Evolutionary conservation across 1,284 basidiomycete species (phyloP).

Genomic region (Cutaneotrichosporon sp.): DNA sequence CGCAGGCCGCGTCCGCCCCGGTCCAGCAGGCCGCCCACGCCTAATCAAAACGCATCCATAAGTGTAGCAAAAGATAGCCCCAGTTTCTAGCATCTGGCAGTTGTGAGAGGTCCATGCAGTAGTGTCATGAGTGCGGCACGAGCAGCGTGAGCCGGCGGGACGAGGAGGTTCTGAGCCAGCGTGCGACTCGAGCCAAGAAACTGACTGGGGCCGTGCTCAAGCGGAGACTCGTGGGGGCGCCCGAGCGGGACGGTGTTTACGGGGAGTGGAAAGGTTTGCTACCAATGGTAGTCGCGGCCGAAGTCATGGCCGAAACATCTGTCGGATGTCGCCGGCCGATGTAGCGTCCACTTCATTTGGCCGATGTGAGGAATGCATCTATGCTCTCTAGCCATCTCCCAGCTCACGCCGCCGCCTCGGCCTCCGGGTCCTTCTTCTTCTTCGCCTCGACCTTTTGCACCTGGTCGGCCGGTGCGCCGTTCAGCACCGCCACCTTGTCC

Average conservation of each 20-base stretch:
- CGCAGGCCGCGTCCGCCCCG: conserved; percentile 9
- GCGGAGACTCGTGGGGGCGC: too few species aligned
- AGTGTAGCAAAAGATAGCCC: conserved; percentile 10
- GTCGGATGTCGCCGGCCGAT: neutral
- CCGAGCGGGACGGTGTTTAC: neutral
- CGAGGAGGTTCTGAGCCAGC: too few species aligned
- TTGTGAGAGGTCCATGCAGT: conserved; percentile 3
- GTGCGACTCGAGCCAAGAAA: too few species aligned
- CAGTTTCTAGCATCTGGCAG: conserved; percentile 1
- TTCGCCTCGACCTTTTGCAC: conserved; percentile 31
- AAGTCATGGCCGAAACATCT: neutral
- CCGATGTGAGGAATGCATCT: neutral
- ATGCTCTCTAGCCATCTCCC: neutral
- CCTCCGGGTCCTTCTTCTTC: conserved; percentile 33
- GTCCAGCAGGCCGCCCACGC: conserved; percentile 17
- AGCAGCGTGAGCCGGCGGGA: neutral
- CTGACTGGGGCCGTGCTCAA: neutral
- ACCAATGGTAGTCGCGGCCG: neutral
- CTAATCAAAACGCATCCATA: conserved; percentile 6
- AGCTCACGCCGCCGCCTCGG: conserved; percentile 14
- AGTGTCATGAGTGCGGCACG: neutral
- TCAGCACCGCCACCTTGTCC: conserved; percentile 51
- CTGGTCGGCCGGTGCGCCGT: conserved; percentile 54
- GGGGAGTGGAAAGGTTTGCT: neutral
- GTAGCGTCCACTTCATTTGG: neutral